These are phyloP conservation scores for Fusarium clavum DNA, from an alignment of 2,329 filamentous ascomycete genomes.

Conservation along the genomic window DNA sequence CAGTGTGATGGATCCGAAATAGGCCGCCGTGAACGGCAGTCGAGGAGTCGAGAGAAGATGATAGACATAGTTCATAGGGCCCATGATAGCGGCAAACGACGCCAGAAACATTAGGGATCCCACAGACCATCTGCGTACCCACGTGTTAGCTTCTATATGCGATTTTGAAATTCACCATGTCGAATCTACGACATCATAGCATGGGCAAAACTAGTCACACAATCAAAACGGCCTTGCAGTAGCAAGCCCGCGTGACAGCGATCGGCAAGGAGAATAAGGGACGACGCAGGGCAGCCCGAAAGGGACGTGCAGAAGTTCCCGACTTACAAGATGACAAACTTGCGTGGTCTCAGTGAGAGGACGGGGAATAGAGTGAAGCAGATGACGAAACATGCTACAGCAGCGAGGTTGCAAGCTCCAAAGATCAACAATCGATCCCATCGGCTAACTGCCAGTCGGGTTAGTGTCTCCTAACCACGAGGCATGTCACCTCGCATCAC, in stretches of 20 bases:
- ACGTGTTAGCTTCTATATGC: constrained; percentile 44
- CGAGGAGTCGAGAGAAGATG: constrained; percentile 88
- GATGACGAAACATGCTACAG: constrained; percentile 90
- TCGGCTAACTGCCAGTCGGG: constrained; percentile 79
- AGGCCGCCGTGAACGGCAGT: constrained; percentile 91
- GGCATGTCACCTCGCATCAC: constrained; percentile 57
- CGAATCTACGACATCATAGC: constrained; percentile 27
- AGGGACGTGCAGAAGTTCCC: constrained; percentile 24
- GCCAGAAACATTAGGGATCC: constrained; percentile 90
- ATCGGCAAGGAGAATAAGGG: constrained; percentile 24
- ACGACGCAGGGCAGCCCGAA: constrained; percentile 9
- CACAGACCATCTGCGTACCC: constrained; percentile 83
- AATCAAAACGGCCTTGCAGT: constrained; percentile 11
- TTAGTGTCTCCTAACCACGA: constrained; percentile 55
- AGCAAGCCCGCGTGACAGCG: constrained; percentile 29
- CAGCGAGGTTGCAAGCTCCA: constrained; percentile 87
- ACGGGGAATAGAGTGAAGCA: constrained; percentile 92
- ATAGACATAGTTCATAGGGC: constrained; percentile 81
- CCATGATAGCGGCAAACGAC: constrained; percentile 96
- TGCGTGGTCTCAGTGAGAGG: constrained; percentile 82
- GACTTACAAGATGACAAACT: constrained; percentile 97
- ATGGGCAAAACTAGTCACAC: constrained; percentile 34
- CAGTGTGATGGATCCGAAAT: constrained; percentile 91
- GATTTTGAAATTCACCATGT: constrained; percentile 29
- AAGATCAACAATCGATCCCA: constrained; percentile 97